These are phyloP conservation scores for Eucalyptus caleyi DNA, from an alignment of 345 rosid species.

Conservation along the genomic window DNA sequence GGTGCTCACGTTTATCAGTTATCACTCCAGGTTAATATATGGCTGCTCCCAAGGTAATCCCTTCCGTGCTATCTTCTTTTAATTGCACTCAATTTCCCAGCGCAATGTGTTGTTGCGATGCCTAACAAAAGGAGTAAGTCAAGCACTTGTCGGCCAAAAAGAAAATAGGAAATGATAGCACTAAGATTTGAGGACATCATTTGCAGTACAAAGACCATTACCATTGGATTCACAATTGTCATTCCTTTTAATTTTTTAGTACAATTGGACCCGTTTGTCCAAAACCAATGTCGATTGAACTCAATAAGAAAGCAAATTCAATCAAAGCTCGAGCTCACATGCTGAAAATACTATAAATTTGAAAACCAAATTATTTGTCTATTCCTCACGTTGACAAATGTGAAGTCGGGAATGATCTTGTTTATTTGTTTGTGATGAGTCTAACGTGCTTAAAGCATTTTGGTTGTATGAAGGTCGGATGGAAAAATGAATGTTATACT, in stretches of 20 bases:
- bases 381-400: neutral
- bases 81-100: neutral
- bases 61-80: neutral
- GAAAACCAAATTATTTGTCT: neutral
- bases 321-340: neutral
- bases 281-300: neutral
- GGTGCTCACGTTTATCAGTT: neutral
- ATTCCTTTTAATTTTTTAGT: too few species aligned
- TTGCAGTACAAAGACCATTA: too few species aligned
- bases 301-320: too few species aligned
- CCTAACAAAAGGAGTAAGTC: neutral
- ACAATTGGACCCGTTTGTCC: rapidly evolving
- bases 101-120: neutral
- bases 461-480: too few species aligned
- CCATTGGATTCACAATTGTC: neutral
- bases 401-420: neutral
- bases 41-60: neutral
- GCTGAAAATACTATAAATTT: too few species aligned
- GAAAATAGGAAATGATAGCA: neutral
- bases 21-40: neutral
- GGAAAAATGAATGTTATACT: too few species aligned
- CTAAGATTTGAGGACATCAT: neutral
- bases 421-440: neutral
- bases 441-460: neutral
- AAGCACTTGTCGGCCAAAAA: neutral